A percentile compares a stretch with the other conserved stretches of the same genome.
These are phyloP conservation scores for Nakataea oryzae DNA, from an alignment of 2,329 filamentous ascomycete genomes.

Conservation along the genomic window DNA sequence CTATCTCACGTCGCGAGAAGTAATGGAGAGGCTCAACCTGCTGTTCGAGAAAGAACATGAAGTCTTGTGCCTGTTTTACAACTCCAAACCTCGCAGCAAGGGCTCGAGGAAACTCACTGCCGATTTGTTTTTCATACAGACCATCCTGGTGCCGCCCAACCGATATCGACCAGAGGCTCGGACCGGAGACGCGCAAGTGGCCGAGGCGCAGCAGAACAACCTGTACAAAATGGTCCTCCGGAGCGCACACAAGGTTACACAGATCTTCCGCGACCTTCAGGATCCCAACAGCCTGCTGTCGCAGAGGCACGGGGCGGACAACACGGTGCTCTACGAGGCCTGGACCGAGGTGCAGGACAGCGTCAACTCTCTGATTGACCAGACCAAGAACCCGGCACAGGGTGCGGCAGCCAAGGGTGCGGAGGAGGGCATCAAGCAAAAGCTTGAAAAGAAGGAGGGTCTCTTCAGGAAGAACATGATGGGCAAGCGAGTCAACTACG, in stretches of 20 bases:
- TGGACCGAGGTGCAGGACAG: conserved; percentile 79
- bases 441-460: conserved; percentile 96
- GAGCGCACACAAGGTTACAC: conserved; percentile 60
- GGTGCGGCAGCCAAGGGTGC: conserved; percentile 68
- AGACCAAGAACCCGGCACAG: conserved; percentile 72
- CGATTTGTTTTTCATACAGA: conserved; percentile 91
- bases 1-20: conserved; percentile 76
- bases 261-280: conserved; percentile 61
- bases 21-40: conserved; percentile 64
- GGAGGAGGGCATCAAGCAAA: conserved; percentile 89
- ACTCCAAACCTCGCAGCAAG: conserved; percentile 54
- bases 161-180: conserved; percentile 79
- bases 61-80: conserved; percentile 75
- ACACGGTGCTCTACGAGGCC: conserved; percentile 68
- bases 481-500: conserved; percentile 99
- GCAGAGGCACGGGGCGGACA: conserved; percentile 36
- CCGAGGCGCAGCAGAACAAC: conserved; percentile 80
- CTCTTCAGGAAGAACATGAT: conserved; percentile 99
- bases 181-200: conserved; percentile 69
- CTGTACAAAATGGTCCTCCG: conserved; percentile 79
- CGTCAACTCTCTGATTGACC: conserved; percentile 89
- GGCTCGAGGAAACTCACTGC: conserved; percentile 49
- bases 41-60: conserved; percentile 85
- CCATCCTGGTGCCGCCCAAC: conserved; percentile 83
- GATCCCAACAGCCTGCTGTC: conserved; percentile 28